Base-by-base conservation (phyloP, 2,329 filamentous ascomycete species). In the Arthrobotrys sinensis region DNA sequence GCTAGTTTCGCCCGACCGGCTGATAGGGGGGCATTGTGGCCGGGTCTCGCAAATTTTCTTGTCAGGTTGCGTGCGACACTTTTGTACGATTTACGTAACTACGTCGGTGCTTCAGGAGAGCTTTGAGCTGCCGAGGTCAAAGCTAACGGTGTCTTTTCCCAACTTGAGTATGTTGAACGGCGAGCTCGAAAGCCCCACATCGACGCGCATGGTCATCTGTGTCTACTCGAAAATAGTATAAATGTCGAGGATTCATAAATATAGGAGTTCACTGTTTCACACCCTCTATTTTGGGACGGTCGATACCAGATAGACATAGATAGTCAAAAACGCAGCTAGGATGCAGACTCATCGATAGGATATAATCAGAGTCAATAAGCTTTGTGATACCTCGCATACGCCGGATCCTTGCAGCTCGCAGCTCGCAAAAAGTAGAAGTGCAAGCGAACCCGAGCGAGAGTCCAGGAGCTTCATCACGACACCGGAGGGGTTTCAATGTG, bases 391-490 rank as follows among this genome's bases (percentile, higher is more conserved):
- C 7, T 60, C 55, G 52, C 24, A 38, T 60, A 14, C 36, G 55
- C 21, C 55, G 55, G 36, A 60, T 60, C 55, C 55, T 60, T 60
- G 55, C 19, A 40, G 36, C 34, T 11, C 34, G 11, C n/a, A 38
- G 10, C n/a, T 43, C 36, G 55, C 55, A 19, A 43, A 16, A 4
- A 40, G 16, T 12, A 43, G n/a, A 60, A 43, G 55, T 43, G 36
- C 34, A 60, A 60, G 55, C 55, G 55, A 60, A 28, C 19, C 55
- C 55, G 55, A 60, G 55, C 55, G 55, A 60, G 55, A 57, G 32
- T n/a, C 12, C 19, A 60, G 55, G 55, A 43, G 55, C 16, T 60
- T 60, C n/a, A 57, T 60, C 55, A 43, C 55, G 52, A 57, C 21
- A 28, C 55, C 55, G 55, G 34, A 60, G 14, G n/a, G 19, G 55